Evolutionary conservation across 2,329 filamentous ascomycete genomes (phyloP).

Genomic region (Pyrenophora teres): DNA sequence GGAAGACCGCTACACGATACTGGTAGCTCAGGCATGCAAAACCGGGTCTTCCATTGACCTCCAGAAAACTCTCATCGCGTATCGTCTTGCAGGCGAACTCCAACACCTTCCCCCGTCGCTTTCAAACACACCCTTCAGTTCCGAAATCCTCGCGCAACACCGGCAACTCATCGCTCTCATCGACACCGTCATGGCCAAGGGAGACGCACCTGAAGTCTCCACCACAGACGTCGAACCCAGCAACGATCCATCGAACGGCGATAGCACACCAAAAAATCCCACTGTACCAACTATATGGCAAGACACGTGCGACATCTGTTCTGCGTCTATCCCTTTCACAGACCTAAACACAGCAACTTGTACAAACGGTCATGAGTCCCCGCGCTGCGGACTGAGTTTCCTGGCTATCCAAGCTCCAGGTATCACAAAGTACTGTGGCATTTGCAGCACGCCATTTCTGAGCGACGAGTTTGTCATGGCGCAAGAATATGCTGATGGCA

Average conservation of each 20-base stretch:
- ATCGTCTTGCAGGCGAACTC: conserved; percentile 32
- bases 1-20: conserved; percentile 38
- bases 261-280: neutral
- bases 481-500: conserved; percentile 21
- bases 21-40: conserved; percentile 37
- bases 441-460: conserved; percentile 57
- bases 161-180: conserved; percentile 27
- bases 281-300: conserved; percentile 3
- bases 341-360: conserved; percentile 56
- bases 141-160: conserved; percentile 27
- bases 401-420: conserved; percentile 60
- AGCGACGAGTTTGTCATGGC: conserved; percentile 48
- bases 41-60: conserved; percentile 22
- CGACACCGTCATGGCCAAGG: conserved; percentile 15
- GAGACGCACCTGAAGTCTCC: neutral
- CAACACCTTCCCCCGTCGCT: conserved; percentile 25
- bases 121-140: conserved; percentile 25
- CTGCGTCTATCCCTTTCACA: conserved; percentile 53
- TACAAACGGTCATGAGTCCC: conserved; percentile 57
- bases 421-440: conserved; percentile 58
- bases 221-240: neutral
- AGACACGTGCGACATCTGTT: conserved; percentile 61
- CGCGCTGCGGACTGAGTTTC: conserved; percentile 60
- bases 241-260: neutral
- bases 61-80: conserved; percentile 36